Conservation (phyloP, 371 early-diverging fungal species). For the Syncephalastrum monosporum region DNA sequence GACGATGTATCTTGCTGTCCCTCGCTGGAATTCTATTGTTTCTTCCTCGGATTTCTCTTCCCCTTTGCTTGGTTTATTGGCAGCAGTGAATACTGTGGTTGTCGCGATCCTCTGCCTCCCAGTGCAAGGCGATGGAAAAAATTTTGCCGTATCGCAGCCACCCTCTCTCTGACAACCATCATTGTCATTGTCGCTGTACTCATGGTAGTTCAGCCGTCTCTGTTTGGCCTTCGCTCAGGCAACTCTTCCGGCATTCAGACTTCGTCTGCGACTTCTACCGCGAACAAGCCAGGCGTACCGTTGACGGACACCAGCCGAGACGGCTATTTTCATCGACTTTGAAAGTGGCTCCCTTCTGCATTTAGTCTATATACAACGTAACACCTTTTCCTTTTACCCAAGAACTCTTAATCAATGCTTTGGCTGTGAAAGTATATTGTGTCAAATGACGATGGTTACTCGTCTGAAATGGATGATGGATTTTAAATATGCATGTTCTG, state of each 20-base stretch:
- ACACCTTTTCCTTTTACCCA: too few species aligned
- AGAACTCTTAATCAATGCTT: too few species aligned
- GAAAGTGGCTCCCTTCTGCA: too few species aligned
- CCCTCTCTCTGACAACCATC: slow-evolving; percentile 21
- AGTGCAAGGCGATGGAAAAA: slow-evolving; percentile 34
- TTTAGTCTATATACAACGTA: too few species aligned
- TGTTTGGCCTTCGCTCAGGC: slow-evolving; percentile 34
- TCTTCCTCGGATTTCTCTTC: slow-evolving; percentile 35
- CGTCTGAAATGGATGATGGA: too few species aligned
- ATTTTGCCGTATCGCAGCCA: slow-evolving; percentile 44
- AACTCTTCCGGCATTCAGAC: slow-evolving; percentile 31
- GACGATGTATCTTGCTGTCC: too few species aligned
- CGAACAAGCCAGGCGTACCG: slow-evolving; percentile 43
- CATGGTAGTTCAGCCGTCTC: slow-evolving; percentile 35
- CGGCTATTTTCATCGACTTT: neutral
- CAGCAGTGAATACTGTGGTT: slow-evolving; percentile 24
- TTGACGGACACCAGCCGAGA: slow-evolving; percentile 32
- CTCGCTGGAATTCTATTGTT: slow-evolving; percentile 7
- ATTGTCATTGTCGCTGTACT: slow-evolving; percentile 29
- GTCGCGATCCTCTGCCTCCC: slow-evolving; percentile 2
- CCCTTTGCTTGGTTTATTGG: slow-evolving; percentile 44
- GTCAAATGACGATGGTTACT: too few species aligned
- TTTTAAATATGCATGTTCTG: too few species aligned
- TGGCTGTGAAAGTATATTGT: too few species aligned
- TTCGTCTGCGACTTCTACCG: slow-evolving; percentile 23